phyloP scores from a whole-genome alignment of 371 early-diverging fungal species.

The Choanephora cucurbitarum region DNA sequence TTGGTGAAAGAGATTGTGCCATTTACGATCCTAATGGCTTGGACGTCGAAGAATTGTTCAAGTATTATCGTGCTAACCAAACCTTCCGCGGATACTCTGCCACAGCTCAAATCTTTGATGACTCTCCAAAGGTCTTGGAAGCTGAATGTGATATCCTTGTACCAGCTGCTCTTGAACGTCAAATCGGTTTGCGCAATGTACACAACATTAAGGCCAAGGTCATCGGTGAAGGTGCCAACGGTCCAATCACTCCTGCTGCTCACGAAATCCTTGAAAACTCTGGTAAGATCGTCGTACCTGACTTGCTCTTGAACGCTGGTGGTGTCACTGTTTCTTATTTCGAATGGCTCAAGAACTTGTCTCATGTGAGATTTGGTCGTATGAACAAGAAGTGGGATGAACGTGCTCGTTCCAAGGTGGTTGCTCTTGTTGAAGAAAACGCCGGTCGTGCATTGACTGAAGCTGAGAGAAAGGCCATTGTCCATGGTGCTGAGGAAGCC shows the following conservation, averaged over 20 bases:
- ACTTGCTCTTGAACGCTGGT: slow-evolving; percentile 84
- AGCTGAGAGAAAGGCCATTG: slow-evolving; percentile 76
- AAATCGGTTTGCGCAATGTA: slow-evolving; percentile 81
- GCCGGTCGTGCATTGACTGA: slow-evolving; percentile 67
- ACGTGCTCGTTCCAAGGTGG: slow-evolving; percentile 73
- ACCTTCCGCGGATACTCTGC: slow-evolving; percentile 72
- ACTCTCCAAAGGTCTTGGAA: slow-evolving; percentile 70
- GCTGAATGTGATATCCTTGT: slow-evolving; percentile 85
- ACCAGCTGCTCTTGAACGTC: slow-evolving; percentile 87
- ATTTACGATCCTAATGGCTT: slow-evolving; percentile 75
- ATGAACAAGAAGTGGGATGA: slow-evolving; percentile 94
- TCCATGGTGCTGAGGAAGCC: slow-evolving; percentile 90
- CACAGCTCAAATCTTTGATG: slow-evolving; percentile 62
- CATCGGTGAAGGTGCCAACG: slow-evolving; percentile 89
- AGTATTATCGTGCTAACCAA: slow-evolving; percentile 66
- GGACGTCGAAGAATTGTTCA: slow-evolving; percentile 69
- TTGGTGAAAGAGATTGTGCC: slow-evolving; percentile 76
- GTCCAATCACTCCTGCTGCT: slow-evolving; percentile 82
- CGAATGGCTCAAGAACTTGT: slow-evolving; percentile 85
- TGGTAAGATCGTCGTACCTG: slow-evolving; percentile 79
- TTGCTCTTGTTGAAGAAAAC: slow-evolving; percentile 78
- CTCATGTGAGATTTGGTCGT: slow-evolving; percentile 88
- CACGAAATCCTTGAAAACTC: slow-evolving; percentile 69
- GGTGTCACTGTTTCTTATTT: slow-evolving; percentile 90
- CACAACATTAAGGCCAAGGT: slow-evolving; percentile 82